A percentile compares a stretch with the other conserved stretches of the same genome.
Evolutionary conservation across 768 basidiomycete species (phyloP).

Genomic region (Auriculariales sp.): DNA sequence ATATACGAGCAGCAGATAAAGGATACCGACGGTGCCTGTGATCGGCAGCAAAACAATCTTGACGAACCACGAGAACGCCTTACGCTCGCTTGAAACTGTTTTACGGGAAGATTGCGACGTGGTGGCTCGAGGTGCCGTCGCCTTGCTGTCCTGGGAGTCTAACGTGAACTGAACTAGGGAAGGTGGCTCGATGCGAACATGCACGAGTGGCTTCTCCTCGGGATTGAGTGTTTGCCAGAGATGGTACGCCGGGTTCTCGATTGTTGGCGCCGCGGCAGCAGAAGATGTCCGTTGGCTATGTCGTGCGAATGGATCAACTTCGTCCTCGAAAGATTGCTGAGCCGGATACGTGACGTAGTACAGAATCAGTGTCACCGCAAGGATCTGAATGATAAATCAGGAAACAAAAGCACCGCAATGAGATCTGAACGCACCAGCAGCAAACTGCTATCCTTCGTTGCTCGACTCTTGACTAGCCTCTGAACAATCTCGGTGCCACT

Average conservation of each 20-base stretch:
- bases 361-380: constrained; percentile 59
- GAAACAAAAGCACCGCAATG: background rate
- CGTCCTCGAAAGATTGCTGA: constrained; percentile 10
- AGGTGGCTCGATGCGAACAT: constrained; percentile 71
- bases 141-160: background rate
- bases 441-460: constrained; percentile 67
- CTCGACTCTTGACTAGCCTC: constrained; percentile 45
- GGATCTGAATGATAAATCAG: constrained; percentile 32
- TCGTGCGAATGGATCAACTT: constrained; percentile 4
- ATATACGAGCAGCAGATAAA: constrained; percentile 72
- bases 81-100: constrained; percentile 32
- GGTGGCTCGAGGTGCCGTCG: too few relatives aligned
- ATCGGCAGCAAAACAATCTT: constrained; percentile 83
- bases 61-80: constrained; percentile 54
- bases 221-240: constrained; percentile 76
- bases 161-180: constrained; percentile 51
- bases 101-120: too few relatives aligned
- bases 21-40: constrained; percentile 49
- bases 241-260: constrained; percentile 37
- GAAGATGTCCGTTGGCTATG: constrained; percentile 3
- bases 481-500: constrained; percentile 13
- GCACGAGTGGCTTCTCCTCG: constrained; percentile 43
- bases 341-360: constrained; percentile 56
- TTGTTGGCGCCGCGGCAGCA: constrained; percentile 6
- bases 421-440: constrained; percentile 38